phyloP scores from a whole-genome alignment of 345 rosid species.

The Orychophragmus violaceus region DNA sequence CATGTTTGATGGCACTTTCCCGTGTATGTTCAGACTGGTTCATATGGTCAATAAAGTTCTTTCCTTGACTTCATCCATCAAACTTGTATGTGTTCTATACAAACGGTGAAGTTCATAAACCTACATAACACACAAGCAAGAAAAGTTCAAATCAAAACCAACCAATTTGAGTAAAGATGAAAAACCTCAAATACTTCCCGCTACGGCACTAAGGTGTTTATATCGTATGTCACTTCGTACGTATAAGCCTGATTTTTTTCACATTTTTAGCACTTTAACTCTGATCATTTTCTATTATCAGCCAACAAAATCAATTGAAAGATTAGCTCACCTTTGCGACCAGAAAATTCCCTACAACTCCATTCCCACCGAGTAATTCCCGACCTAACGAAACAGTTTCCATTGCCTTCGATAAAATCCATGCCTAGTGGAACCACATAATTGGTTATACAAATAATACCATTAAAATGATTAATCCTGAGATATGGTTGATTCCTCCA shows the following conservation, averaged over 20 bases:
- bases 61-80: too few species aligned
- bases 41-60: too few species aligned
- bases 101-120: conserved; percentile 57
- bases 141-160: neutral
- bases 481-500: too few species aligned
- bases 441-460: too few species aligned
- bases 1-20: too few species aligned
- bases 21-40: too few species aligned
- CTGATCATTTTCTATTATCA: neutral
- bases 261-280: neutral
- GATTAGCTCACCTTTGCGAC: conserved; percentile 74
- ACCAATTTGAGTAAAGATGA: neutral
- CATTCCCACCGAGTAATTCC: conserved; percentile 93
- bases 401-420: conserved; percentile 74
- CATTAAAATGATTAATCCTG: too few species aligned
- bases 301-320: neutral
- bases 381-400: conserved; percentile 81
- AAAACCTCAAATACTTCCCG: conserved; percentile 62
- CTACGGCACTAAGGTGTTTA: conserved; percentile 82
- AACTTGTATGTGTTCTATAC: conserved; percentile 56
- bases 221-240: conserved; percentile 89
- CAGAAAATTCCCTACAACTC: conserved; percentile 74
- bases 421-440: conserved; percentile 44
- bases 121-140: neutral
- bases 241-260: conserved; percentile 67